phyloP scores from a whole-genome alignment of 2,329 filamentous ascomycete genomes.

The Colletotrichum musicola region DNA sequence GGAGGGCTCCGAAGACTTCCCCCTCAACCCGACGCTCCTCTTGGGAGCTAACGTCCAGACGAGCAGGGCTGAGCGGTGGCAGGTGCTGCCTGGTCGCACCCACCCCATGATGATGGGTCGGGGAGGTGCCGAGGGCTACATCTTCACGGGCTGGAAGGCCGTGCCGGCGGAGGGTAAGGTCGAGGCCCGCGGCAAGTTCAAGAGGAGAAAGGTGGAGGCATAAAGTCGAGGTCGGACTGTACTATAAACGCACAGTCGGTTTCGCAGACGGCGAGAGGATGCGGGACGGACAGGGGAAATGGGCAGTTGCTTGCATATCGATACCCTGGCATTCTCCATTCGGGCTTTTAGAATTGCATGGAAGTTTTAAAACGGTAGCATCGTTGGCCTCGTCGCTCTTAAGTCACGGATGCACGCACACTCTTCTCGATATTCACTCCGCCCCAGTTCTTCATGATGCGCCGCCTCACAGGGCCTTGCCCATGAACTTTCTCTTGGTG shows the following conservation, averaged over 20 bases:
- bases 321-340: constrained; percentile 30
- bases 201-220: constrained; percentile 72
- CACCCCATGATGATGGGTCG: constrained; percentile 93
- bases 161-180: constrained; percentile 84
- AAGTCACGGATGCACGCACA: constrained; percentile 22
- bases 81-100: constrained; percentile 90
- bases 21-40: constrained; percentile 86
- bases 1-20: constrained; percentile 80
- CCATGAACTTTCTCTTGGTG: constrained; percentile 99
- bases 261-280: background rate
- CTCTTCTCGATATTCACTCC: background rate
- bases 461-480: constrained; percentile 78
- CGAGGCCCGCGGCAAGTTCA: constrained; percentile 84
- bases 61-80: constrained; percentile 83
- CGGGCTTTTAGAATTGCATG: constrained; percentile 7
- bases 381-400: constrained; percentile 31
- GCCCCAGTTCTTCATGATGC: background rate
- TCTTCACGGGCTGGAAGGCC: constrained; percentile 87
- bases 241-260: background rate
- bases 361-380: constrained; percentile 32
- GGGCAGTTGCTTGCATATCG: constrained; percentile 23
- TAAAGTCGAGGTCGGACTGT: constrained; percentile 17
- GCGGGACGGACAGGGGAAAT: background rate
- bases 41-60: constrained; percentile 86
- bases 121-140: constrained; percentile 89